A percentile compares a stretch with the other conserved stretches of the same genome.
These are phyloP conservation scores for Cairneyella variabilis DNA, from an alignment of 495 filamentous ascomycete genomes.

Conservation along the genomic window DNA sequence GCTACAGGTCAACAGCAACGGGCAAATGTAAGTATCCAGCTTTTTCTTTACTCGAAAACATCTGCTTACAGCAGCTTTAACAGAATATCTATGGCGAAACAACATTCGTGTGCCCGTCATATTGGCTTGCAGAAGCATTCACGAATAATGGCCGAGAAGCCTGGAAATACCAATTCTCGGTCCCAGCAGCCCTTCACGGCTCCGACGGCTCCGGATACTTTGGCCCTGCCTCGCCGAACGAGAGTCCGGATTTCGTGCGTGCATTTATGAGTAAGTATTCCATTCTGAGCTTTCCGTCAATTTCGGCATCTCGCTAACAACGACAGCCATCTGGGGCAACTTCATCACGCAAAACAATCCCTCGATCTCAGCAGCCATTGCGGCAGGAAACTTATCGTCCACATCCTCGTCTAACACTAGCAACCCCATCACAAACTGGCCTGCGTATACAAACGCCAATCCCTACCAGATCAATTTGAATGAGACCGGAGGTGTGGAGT, in stretches of 20 bases:
- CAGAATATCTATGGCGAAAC: constrained; percentile 43
- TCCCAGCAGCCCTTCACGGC: constrained; percentile 53
- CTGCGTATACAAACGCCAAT: constrained; percentile 28
- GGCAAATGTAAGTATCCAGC: constrained; percentile 3
- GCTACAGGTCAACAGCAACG: constrained; percentile 25
- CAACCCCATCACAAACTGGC: constrained; percentile 24
- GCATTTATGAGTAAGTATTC: constrained; percentile 28
- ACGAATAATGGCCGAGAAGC: constrained; percentile 49
- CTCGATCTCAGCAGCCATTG: constrained; percentile 41
- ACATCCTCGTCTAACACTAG: neutral
- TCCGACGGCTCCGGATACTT: constrained; percentile 50
- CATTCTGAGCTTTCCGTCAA: neutral
- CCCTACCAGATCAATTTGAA: constrained; percentile 50
- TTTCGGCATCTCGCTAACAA: constrained; percentile 1
- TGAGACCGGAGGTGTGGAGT: constrained; percentile 44
- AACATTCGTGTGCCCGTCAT: constrained; percentile 33
- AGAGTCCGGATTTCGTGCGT: constrained; percentile 30
- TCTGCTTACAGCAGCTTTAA: constrained; percentile 24
- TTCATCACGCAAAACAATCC: constrained; percentile 53
- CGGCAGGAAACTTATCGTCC: constrained; percentile 24
- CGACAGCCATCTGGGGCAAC: constrained; percentile 41
- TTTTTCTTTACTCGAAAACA: too few relatives aligned
- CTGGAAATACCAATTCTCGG: constrained; percentile 57
- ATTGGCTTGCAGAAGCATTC: constrained; percentile 46
- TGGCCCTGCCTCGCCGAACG: constrained; percentile 37